Evolutionary conservation across 805 yeast genomes (phyloP).

Genomic region (Ogataea nakhonphanomensis): DNA sequence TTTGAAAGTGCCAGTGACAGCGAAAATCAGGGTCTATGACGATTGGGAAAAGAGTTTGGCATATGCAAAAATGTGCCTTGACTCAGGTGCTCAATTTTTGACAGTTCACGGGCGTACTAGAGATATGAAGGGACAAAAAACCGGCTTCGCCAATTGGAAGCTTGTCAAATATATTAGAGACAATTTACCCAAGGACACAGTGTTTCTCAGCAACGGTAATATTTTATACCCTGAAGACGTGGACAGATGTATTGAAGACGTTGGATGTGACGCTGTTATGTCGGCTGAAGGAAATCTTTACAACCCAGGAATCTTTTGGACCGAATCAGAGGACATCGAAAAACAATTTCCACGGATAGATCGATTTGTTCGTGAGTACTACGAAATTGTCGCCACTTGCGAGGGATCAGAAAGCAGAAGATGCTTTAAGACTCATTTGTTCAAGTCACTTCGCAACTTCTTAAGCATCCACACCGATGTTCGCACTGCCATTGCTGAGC

Average conservation of each 20-base stretch:
- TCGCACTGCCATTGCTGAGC: conserved; percentile 64
- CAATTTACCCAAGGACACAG: conserved; percentile 73
- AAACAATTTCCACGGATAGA: conserved; percentile 85
- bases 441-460: conserved; percentile 81
- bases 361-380: conserved; percentile 76
- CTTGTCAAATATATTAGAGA: conserved; percentile 71
- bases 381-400: conserved; percentile 66
- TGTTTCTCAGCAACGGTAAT: conserved; percentile 92
- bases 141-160: conserved; percentile 95
- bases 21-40: conserved; percentile 87
- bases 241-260: conserved; percentile 57
- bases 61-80: conserved; percentile 84
- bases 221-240: conserved; percentile 87
- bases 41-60: conserved; percentile 77
- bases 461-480: conserved; percentile 73
- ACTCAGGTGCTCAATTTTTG: conserved; percentile 93
- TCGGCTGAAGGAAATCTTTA: conserved; percentile 93
- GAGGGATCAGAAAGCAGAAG: conserved; percentile 71
- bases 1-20: conserved; percentile 85
- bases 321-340: conserved; percentile 47
- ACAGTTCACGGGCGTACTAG: conserved; percentile 95
- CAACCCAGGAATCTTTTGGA: conserved; percentile 89
- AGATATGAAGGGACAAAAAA: conserved; percentile 95
- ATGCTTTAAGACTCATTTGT: conserved; percentile 90
- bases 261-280: conserved; percentile 89